Evolutionary conservation across 345 rosid genomes (phyloP).

Genomic region (Euclidium syriacum): DNA sequence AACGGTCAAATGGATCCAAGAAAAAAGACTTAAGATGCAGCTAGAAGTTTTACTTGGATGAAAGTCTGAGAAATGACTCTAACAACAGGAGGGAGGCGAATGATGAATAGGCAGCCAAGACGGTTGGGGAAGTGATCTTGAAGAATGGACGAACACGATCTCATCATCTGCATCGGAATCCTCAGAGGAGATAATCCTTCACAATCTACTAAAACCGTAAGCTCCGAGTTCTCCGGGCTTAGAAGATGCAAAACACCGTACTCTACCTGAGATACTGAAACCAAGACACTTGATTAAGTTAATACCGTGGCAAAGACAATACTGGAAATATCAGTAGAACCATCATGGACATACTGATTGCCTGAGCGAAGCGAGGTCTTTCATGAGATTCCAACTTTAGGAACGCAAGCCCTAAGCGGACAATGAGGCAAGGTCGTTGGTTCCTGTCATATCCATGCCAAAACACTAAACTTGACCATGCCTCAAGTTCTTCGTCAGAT

Average conservation of each 20-base stretch:
- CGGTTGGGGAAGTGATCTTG: conserved; percentile 90
- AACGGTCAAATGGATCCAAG: background rate
- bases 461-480: conserved; percentile 76
- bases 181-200: conserved; percentile 74
- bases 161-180: conserved; percentile 88
- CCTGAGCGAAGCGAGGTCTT: conserved; percentile 85
- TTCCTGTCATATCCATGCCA: conserved; percentile 92
- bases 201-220: conserved; percentile 86
- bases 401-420: conserved; percentile 83
- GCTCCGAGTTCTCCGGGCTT: conserved; percentile 50
- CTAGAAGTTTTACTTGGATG: conserved; percentile 52
- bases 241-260: conserved; percentile 62
- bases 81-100: conserved; percentile 83
- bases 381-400: conserved; percentile 54
- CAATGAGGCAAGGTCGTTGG: conserved; percentile 79
- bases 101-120: conserved; percentile 76
- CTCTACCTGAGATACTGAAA: conserved; percentile 92
- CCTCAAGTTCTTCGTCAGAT: conserved; percentile 70
- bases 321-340: background rate
- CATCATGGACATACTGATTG: conserved; percentile 58
- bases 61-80: conserved; percentile 86
- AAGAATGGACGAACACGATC: conserved; percentile 77
- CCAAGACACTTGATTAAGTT: background rate
- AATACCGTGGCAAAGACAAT: background rate
- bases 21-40: background rate